These are phyloP conservation scores for Porpolomopsis calyptriformis DNA, from an alignment of 768 basidiomycete genomes.

Conservation along the genomic window DNA sequence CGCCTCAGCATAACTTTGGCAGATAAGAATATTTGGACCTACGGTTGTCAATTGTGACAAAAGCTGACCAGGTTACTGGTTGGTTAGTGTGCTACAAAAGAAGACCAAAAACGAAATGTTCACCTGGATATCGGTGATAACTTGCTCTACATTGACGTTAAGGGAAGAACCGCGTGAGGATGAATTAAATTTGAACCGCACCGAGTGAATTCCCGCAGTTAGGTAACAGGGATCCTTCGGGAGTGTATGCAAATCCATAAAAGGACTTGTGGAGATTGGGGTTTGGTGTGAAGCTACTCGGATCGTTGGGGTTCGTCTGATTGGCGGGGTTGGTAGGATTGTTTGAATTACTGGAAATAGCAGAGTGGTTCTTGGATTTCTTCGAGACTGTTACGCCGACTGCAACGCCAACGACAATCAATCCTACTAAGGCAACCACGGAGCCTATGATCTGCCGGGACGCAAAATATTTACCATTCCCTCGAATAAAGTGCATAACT, in stretches of 20 bases:
- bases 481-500: background rate
- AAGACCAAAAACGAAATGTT: constrained; percentile 8
- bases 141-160: constrained; percentile 28
- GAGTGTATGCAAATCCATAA: constrained; percentile 85
- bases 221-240: constrained; percentile 60
- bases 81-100: constrained; percentile 11
- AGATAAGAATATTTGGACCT: constrained; percentile 7
- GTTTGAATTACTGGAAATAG: constrained; percentile 11
- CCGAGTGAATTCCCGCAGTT: constrained; percentile 48
- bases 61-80: constrained; percentile 32
- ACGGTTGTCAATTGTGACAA: constrained; percentile 77
- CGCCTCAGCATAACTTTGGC: constrained; percentile 8
- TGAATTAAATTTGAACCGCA: constrained; percentile 20
- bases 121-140: constrained; percentile 68
- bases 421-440: constrained; percentile 23
- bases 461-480: background rate
- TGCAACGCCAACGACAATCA: constrained; percentile 42
- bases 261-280: constrained; percentile 59
- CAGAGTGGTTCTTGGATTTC: constrained; percentile 17
- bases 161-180: background rate
- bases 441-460: constrained; percentile 37
- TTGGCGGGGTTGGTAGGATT: constrained; percentile 9
- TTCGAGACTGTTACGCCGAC: constrained; percentile 48
- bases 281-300: constrained; percentile 69
- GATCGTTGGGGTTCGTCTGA: constrained; percentile 46